Percentiles rank a stretch among this genome's conserved stretches.
These are phyloP conservation scores for Cercospora sojina DNA, from an alignment of 2,329 filamentous ascomycete species.

Conservation along the genomic window DNA sequence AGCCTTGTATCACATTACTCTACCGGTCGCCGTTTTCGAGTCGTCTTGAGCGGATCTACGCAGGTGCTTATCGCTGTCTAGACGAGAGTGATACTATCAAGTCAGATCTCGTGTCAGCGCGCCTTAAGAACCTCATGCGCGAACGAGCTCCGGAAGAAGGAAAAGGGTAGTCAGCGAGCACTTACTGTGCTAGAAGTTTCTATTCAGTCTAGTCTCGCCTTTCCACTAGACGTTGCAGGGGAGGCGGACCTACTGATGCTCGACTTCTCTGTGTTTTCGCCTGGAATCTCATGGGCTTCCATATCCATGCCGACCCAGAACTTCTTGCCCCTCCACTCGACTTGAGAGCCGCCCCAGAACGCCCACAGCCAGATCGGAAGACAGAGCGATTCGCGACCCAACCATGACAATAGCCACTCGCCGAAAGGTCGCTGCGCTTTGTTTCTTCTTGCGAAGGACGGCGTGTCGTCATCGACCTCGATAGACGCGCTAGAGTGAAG, in stretches of 20 bases:
- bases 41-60: not conserved
- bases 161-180: not conserved
- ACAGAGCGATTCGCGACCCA: constrained; percentile 77
- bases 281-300: constrained; percentile 62
- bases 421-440: constrained; percentile 56
- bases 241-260: not conserved
- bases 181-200: not conserved
- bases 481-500: constrained; percentile 73
- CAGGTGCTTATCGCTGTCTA: not conserved
- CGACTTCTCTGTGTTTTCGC: not conserved
- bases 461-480: constrained; percentile 69
- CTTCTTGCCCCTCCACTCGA: constrained; percentile 79
- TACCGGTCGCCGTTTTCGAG: not conserved
- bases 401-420: constrained; percentile 79
- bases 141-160: not conserved
- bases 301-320: constrained; percentile 85
- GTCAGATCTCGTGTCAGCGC: too few relatives aligned
- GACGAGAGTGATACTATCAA: too few relatives aligned
- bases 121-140: too few relatives aligned
- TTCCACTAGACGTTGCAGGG: not conserved
- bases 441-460: constrained; percentile 64
- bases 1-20: not conserved
- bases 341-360: constrained; percentile 80
- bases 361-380: constrained; percentile 90
- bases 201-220: constrained; percentile 16